Percentiles rank a stretch among this genome's conserved stretches.
phyloP scores from a whole-genome alignment of 176 grass and related monocot species.

The Cenchrus americanus region DNA sequence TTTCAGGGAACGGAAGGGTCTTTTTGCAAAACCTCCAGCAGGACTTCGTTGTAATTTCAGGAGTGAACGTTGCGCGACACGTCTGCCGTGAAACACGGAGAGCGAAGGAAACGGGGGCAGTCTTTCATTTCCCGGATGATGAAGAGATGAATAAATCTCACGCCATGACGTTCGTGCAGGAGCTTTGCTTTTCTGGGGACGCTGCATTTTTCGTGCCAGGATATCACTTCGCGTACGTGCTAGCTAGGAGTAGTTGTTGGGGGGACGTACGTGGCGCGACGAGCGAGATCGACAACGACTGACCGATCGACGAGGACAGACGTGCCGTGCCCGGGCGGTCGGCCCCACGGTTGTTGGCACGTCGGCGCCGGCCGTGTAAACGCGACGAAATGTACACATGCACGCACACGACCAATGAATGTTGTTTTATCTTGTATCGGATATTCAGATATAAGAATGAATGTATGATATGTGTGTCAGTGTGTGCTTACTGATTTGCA shows the following conservation, averaged over 20 bases:
- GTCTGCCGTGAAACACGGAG: too few species aligned
- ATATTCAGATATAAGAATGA: not conserved
- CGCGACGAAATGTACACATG: not conserved
- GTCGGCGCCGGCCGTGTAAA: slow-evolving; percentile 35
- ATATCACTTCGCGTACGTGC: not conserved
- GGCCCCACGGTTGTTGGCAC: slow-evolving; percentile 31
- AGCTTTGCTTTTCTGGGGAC: not conserved
- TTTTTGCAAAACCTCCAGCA: too few species aligned
- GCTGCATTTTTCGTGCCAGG: not conserved
- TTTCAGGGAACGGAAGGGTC: too few species aligned
- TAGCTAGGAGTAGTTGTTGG: not conserved
- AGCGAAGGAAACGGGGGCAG: too few species aligned
- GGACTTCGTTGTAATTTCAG: too few species aligned
- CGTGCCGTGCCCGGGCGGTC: too few species aligned
- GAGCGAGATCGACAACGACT: not conserved
- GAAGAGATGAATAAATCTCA: not conserved
- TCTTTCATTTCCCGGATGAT: too few species aligned
- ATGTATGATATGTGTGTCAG: not conserved
- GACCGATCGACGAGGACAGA: not conserved
- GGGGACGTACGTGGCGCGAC: not conserved
- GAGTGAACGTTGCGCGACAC: too few species aligned
- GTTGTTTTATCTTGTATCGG: not conserved
- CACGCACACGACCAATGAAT: not conserved
- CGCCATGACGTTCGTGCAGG: not conserved
- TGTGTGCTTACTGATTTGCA: slow-evolving; percentile 4